phyloP scores from a whole-genome alignment of 495 filamentous ascomycete species.

The Penicillium subrubescens region DNA sequence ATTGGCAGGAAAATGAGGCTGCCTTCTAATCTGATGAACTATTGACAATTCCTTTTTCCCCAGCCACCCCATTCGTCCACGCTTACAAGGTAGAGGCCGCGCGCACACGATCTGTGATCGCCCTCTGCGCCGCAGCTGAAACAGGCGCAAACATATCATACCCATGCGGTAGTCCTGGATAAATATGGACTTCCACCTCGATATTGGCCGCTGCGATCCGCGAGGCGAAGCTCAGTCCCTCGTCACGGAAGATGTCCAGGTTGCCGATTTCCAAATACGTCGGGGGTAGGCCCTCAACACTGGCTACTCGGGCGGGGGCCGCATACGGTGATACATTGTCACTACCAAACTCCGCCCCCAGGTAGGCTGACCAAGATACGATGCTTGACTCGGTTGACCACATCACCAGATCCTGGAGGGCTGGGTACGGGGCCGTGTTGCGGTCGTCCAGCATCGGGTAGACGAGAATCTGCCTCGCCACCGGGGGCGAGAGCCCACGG shows the following conservation, averaged over 20 bases:
- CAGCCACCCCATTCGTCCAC: not conserved
- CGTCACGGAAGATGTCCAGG: constrained; percentile 29
- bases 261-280: constrained; percentile 33
- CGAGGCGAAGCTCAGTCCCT: constrained; percentile 20
- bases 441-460: constrained; percentile 52
- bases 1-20: not conserved
- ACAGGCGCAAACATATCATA: constrained; percentile 28
- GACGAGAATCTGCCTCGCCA: constrained; percentile 50
- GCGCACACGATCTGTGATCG: constrained; percentile 13
- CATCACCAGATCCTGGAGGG: constrained; percentile 17
- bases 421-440: constrained; percentile 10
- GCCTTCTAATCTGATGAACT: constrained; percentile 2
- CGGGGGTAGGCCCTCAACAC: constrained; percentile 26
- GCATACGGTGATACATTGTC: constrained; percentile 27
- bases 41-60: not conserved
- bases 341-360: constrained; percentile 23
- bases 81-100: not conserved
- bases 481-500: constrained; percentile 34
- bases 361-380: constrained; percentile 26
- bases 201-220: constrained; percentile 24
- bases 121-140: constrained; percentile 9
- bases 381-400: constrained; percentile 38
- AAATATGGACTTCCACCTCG: constrained; percentile 28
- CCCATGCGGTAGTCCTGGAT: constrained; percentile 26
- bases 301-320: constrained; percentile 23